phyloP scores from a whole-genome alignment of 169 alveolate genomes.

The Plasmodium sp. region DNA sequence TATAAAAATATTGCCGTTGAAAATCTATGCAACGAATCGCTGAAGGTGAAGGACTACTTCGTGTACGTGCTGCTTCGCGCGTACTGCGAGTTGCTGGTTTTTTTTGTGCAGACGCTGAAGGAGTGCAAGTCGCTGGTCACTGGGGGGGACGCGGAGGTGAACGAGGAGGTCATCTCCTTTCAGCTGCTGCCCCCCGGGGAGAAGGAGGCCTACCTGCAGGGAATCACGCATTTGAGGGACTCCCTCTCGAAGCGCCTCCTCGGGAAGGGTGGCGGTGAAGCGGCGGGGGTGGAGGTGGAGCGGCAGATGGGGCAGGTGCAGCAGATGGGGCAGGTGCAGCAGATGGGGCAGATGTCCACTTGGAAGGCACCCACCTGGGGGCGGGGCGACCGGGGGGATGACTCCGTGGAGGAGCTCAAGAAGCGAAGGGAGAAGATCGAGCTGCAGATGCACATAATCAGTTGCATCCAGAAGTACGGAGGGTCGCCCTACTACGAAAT shows the following conservation, averaged over 20 bases:
- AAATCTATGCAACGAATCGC: constrained; percentile 11
- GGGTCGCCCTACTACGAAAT: constrained; percentile 70
- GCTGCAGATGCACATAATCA: constrained; percentile 11
- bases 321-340: not conserved
- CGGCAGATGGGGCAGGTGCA: not conserved
- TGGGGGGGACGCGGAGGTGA: not conserved
- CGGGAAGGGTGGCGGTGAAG: not conserved
- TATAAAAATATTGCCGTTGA: not conserved
- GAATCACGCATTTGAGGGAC: not conserved
- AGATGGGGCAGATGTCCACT: not conserved
- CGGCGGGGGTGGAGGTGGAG: not conserved
- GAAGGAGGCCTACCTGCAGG: not conserved
- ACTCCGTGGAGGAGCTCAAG: not conserved
- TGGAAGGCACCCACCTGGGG: not conserved
- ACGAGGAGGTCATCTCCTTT: constrained; percentile 10
- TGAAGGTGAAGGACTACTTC: constrained; percentile 40
- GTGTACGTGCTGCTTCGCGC: not conserved
- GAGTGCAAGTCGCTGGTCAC: constrained; percentile 15
- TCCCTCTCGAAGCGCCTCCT: not conserved
- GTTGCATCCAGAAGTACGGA: constrained; percentile 35
- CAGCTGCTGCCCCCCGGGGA: not conserved
- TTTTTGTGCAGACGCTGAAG: constrained; percentile 9
- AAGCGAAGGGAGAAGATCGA: constrained; percentile 16
- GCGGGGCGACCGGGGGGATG: not conserved
- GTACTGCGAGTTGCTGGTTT: constrained; percentile 11